These are phyloP conservation scores for Arctium lappa DNA, from an alignment of 129 eudicot species.

Conservation along the genomic window DNA sequence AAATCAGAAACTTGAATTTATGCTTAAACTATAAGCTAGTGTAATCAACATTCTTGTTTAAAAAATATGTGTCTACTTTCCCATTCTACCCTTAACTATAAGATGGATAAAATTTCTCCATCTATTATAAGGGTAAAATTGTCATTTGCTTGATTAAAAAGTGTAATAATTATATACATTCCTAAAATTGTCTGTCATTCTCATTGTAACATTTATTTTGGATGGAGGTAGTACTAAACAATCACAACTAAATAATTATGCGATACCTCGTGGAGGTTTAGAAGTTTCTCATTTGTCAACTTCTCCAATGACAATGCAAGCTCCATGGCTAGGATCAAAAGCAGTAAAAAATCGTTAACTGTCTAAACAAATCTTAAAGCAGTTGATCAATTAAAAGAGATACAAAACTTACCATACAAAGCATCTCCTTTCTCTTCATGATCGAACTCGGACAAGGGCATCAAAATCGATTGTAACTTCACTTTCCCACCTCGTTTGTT, in stretches of 20 bases:
- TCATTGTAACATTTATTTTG: background rate
- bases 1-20: conserved; percentile 12
- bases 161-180: background rate
- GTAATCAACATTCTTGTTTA: background rate
- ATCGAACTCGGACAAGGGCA: conserved; percentile 84
- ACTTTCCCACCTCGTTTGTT: conserved; percentile 95
- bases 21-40: background rate
- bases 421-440: conserved; percentile 95
- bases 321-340: conserved; percentile 71
- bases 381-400: background rate
- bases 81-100: background rate
- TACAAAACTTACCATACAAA: conserved; percentile 55
- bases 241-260: background rate
- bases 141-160: background rate
- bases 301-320: conserved; percentile 91
- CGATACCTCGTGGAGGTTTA: conserved; percentile 68
- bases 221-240: background rate
- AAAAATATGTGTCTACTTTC: background rate
- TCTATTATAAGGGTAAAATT: background rate
- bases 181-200: background rate
- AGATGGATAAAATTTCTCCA: background rate
- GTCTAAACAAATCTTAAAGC: background rate
- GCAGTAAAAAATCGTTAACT: background rate
- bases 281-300: conserved; percentile 85
- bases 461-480: conserved; percentile 75